Percentiles rank a stretch among this genome's conserved stretches.
These are phyloP conservation scores for Sedum album DNA, from an alignment of 164 flowering plant species.

Conservation along the genomic window DNA sequence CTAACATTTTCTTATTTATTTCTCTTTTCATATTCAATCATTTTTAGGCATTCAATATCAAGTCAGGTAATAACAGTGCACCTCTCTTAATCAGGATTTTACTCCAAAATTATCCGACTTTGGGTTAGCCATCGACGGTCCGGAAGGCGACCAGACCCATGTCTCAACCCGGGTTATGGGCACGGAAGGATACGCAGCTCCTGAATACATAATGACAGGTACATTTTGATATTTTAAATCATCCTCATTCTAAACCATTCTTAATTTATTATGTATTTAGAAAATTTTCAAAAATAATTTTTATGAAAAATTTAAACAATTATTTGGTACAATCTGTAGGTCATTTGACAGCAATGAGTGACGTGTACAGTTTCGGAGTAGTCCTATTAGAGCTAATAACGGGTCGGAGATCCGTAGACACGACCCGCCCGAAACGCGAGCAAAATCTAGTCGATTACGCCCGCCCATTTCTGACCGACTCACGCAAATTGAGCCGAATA, in stretches of 20 bases:
- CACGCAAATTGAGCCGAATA: constrained; percentile 38
- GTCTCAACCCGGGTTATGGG: constrained; percentile 81
- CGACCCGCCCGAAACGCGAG: constrained; percentile 44
- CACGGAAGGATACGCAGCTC: constrained; percentile 89
- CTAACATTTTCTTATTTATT: neutral
- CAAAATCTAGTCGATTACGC: constrained; percentile 69
- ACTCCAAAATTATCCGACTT: constrained; percentile 81
- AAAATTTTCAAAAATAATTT: too few species aligned
- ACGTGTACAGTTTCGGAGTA: constrained; percentile 85
- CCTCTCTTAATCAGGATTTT: constrained; percentile 40
- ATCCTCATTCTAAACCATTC: too few species aligned
- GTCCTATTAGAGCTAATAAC: constrained; percentile 79
- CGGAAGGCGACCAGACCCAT: constrained; percentile 64
- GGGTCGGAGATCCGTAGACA: constrained; percentile 60
- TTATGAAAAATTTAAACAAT: too few species aligned
- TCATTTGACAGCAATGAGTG: constrained; percentile 75
- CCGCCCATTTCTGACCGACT: constrained; percentile 45
- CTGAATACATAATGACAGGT: constrained; percentile 75
- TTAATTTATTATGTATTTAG: too few species aligned
- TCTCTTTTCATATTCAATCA: neutral
- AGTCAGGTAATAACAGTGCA: too few species aligned
- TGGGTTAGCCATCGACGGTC: constrained; percentile 83
- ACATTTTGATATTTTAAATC: neutral
- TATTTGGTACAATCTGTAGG: constrained; percentile 31
- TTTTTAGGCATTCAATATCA: too few species aligned